Conservation (phyloP, 352 stramenopile species). For the Globisporangium alternatum region DNA sequence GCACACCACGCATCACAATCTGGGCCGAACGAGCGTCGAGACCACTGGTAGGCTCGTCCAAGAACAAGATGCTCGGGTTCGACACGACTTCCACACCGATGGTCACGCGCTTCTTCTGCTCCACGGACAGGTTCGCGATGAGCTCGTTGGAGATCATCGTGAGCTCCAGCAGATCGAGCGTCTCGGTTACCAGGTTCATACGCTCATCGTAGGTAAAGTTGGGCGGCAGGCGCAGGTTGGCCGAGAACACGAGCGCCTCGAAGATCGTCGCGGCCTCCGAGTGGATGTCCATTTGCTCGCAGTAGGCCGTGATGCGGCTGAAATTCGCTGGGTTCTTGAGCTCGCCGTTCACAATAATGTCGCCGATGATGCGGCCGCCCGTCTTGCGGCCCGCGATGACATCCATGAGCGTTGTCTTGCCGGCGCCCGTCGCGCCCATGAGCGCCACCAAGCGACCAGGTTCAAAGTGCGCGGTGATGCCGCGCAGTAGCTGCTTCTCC, state of each 20-base stretch:
- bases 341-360: slow-evolving; percentile 84
- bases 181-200: slow-evolving; percentile 79
- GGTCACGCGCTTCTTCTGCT: slow-evolving; percentile 92
- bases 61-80: slow-evolving; percentile 92
- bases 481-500: slow-evolving; percentile 30
- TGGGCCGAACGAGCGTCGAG: slow-evolving; percentile 84
- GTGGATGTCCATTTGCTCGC: slow-evolving; percentile 89
- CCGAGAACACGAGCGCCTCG: slow-evolving; percentile 51
- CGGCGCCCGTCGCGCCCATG: slow-evolving; percentile 58
- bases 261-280: slow-evolving; percentile 77
- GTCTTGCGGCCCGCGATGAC: slow-evolving; percentile 48
- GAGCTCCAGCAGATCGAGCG: slow-evolving; percentile 59
- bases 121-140: slow-evolving; percentile 58
- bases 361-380: slow-evolving; percentile 53
- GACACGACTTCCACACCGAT: slow-evolving; percentile 93
- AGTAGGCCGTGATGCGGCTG: slow-evolving; percentile 29
- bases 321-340: slow-evolving; percentile 31
- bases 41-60: slow-evolving; percentile 91
- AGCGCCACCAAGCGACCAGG: slow-evolving; percentile 53
- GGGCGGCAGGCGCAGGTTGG: slow-evolving; percentile 81
- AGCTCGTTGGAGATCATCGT: slow-evolving; percentile 39
- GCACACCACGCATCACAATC: slow-evolving; percentile 86
- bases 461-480: slow-evolving; percentile 35
- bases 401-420: slow-evolving; percentile 63
- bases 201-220: slow-evolving; percentile 77